Conservation (phyloP, 768 basidiomycete genomes). For the Suillus decipiens region DNA sequence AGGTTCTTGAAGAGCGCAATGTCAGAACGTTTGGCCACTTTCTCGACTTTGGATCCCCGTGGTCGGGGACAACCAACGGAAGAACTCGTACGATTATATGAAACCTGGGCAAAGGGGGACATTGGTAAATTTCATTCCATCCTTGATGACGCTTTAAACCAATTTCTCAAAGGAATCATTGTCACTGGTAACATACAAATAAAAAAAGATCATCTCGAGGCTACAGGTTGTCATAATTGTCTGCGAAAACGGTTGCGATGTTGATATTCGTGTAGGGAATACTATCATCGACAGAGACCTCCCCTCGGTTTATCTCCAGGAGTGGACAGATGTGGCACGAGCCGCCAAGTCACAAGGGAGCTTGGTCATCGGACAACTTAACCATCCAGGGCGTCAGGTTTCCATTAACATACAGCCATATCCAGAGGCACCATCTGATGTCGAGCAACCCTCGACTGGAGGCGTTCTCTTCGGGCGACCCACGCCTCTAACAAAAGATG, state of each 20-base stretch:
- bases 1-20: slow-evolving; percentile 37
- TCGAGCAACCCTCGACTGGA: slow-evolving; percentile 35
- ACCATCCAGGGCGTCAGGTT: slow-evolving; percentile 36
- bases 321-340: slow-evolving; percentile 26
- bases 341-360: slow-evolving; percentile 34
- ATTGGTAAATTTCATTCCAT: slow-evolving; percentile 24
- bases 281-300: slow-evolving; percentile 34
- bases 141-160: neutral
- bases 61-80: slow-evolving; percentile 35
- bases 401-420: slow-evolving; percentile 37
- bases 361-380: slow-evolving; percentile 34
- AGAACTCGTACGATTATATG: slow-evolving; percentile 35
- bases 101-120: slow-evolving; percentile 34
- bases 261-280: slow-evolving; percentile 25
- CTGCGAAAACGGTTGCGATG: neutral
- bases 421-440: slow-evolving; percentile 35
- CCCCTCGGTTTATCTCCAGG: slow-evolving; percentile 24
- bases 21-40: slow-evolving; percentile 37
- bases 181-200: slow-evolving; percentile 37
- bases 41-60: slow-evolving; percentile 30
- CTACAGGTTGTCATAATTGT: slow-evolving; percentile 25
- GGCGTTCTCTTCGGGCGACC: slow-evolving; percentile 34
- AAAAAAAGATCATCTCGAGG: slow-evolving; percentile 36
- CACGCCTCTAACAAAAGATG: slow-evolving; percentile 42
- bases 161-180: slow-evolving; percentile 29